Percentiles rank a stretch among this genome's conserved stretches.
These are phyloP conservation scores for Candida quercuum DNA, from an alignment of 805 yeast species.

Conservation along the genomic window DNA sequence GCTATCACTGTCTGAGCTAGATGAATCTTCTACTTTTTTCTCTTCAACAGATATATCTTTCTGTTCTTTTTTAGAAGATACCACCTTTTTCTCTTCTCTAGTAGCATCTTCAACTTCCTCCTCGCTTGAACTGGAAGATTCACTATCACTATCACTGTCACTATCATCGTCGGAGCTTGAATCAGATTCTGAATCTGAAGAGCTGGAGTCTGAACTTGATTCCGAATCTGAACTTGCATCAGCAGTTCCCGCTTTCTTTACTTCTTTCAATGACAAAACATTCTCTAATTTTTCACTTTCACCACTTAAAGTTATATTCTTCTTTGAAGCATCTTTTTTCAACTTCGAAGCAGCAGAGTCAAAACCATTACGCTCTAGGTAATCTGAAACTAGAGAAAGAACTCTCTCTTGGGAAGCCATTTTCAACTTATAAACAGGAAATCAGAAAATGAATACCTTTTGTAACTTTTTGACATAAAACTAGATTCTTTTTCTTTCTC, in stretches of 20 bases:
- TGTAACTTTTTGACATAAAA: background rate
- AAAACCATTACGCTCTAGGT: constrained; percentile 18
- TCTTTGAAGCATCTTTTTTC: constrained; percentile 16
- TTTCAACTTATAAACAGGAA: background rate
- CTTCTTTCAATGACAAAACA: constrained; percentile 3
- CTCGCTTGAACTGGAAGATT: constrained; percentile 5
- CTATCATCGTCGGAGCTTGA: constrained; percentile 3
- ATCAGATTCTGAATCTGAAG: constrained; percentile 19
- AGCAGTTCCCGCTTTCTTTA: constrained; percentile 9
- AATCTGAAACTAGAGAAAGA: constrained; percentile 18
- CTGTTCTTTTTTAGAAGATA: constrained; percentile 6
- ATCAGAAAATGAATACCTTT: too few species aligned
- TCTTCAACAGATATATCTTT: constrained; percentile 8
- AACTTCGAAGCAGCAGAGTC: constrained; percentile 12
- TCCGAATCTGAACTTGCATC: constrained; percentile 14
- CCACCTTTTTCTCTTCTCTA: constrained; percentile 13
- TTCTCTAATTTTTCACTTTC: constrained; percentile 14
- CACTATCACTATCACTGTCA: constrained; percentile 3
- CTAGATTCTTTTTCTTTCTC: too few species aligned
- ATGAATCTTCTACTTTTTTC: constrained; percentile 11
- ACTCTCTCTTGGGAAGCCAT: constrained; percentile 18
- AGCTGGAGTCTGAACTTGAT: constrained; percentile 22
- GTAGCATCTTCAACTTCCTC: constrained; percentile 6
- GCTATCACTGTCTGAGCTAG: constrained; percentile 10
- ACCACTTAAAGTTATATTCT: constrained; percentile 9